Conservation (phyloP, 2,329 filamentous ascomycete species). For the Neonectria sp. region DNA sequence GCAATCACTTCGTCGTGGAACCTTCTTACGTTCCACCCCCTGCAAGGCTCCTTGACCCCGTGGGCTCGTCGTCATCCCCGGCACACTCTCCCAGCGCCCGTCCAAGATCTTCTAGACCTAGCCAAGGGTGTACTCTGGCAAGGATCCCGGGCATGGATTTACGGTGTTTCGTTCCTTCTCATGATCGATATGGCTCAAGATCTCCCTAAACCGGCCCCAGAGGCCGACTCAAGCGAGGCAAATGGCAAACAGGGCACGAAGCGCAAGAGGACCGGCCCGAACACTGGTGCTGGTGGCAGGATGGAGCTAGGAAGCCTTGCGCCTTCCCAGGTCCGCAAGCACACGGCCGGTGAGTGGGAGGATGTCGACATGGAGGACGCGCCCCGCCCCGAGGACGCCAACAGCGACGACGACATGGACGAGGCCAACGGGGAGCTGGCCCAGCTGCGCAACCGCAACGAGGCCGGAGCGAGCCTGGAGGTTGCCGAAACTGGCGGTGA, state of each 20-base stretch:
- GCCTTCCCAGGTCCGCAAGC: slow-evolving; percentile 60
- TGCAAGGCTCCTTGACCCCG: slow-evolving; percentile 82
- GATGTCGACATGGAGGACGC: slow-evolving; percentile 58
- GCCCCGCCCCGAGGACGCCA: slow-evolving; percentile 51
- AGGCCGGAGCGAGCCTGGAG: slow-evolving; percentile 36
- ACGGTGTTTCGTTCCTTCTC: slow-evolving; percentile 87
- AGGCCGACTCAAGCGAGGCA: slow-evolving; percentile 50
- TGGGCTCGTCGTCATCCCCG: slow-evolving; percentile 91
- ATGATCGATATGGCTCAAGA: slow-evolving; percentile 91
- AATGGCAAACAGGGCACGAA: slow-evolving; percentile 59
- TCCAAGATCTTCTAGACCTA: slow-evolving; percentile 81
- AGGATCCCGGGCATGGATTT: slow-evolving; percentile 84
- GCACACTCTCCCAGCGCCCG: slow-evolving; percentile 80
- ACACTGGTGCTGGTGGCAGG: slow-evolving; percentile 67
- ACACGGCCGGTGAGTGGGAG: slow-evolving; percentile 58
- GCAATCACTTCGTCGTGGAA: slow-evolving; percentile 71
- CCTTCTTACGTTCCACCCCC: slow-evolving; percentile 84
- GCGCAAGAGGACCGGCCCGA: slow-evolving; percentile 66
- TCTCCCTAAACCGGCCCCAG: slow-evolving; percentile 59
- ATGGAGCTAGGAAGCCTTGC: slow-evolving; percentile 64
- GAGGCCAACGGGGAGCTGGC: slow-evolving; percentile 53
- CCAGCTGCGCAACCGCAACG: slow-evolving; percentile 51
- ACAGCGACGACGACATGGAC: slow-evolving; percentile 57
- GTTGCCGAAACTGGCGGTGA: slow-evolving; percentile 44
- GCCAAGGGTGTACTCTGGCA: slow-evolving; percentile 92